Evolutionary conservation across 139 green algal genomes (phyloP).

Genomic region (Chlamydomonas eustigma): DNA sequence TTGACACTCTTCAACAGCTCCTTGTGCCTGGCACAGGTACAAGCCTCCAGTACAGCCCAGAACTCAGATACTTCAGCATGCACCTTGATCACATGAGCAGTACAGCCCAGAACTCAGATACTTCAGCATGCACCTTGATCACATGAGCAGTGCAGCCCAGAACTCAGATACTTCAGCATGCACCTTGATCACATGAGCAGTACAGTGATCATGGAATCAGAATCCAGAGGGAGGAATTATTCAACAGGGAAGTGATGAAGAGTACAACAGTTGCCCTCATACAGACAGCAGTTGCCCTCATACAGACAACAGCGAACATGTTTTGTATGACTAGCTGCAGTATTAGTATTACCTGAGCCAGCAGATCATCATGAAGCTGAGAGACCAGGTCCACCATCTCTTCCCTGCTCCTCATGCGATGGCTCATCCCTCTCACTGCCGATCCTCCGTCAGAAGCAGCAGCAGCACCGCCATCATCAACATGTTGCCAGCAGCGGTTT

Average conservation of each 20-base stretch:
- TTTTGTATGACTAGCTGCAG: too few species aligned
- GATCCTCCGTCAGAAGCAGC: neutral
- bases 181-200: constrained; percentile 4
- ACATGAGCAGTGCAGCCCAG: neutral
- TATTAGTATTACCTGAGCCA: constrained; percentile 51
- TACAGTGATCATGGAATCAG: too few species aligned
- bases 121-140: neutral
- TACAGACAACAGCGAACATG: too few species aligned
- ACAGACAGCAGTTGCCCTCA: too few species aligned
- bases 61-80: constrained; percentile 57
- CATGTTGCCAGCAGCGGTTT: too few species aligned
- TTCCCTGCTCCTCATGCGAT: constrained; percentile 29
- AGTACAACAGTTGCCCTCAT: too few species aligned
- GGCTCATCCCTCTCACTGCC: neutral
- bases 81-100: constrained; percentile 29
- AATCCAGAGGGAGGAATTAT: too few species aligned
- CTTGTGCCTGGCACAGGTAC: constrained; percentile 49
- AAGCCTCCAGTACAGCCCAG: constrained; percentile 64
- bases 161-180: neutral
- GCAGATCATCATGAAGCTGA: constrained; percentile 60
- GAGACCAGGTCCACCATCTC: constrained; percentile 48
- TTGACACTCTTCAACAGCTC: constrained; percentile 59
- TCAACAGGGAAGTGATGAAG: too few species aligned
- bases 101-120: neutral
- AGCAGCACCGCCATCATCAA: neutral